Base-by-base conservation (phyloP, 2,329 filamentous ascomycete genomes). In the Chaetomiaceae sp. region DNA sequence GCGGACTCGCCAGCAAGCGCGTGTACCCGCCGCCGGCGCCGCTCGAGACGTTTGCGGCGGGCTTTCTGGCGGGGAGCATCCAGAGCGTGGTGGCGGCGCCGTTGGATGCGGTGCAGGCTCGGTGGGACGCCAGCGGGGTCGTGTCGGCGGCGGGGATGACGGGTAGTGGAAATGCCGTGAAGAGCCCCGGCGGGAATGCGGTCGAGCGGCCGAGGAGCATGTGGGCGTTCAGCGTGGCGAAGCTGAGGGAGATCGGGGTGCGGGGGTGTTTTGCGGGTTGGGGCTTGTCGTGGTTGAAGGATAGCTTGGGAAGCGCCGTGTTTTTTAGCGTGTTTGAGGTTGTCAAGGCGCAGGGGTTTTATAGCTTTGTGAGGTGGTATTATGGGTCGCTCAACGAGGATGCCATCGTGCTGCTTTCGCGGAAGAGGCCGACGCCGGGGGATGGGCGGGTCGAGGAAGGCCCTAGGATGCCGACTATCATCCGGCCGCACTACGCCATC, bases 261-360 rank as follows among this genome's bases (percentile, higher is more conserved):
- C 78, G 85, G 6, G 87, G 87, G 20, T 80, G 90, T 29, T 90
- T 89, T 62, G 86, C 86, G 1, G 87, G 87, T 36, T 90, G 83
- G 80, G 75, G 80, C 0, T 68, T 91, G 2, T 85, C 81, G 0
- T 77, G 90, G 36, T 63, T 83, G 38, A 89, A 89, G 62, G 86
- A 90, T 63, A 81, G 82, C 25, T 67, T 87, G 5, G 86, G 86
- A 11, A 82, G 79, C 48, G 86, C 83, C 32, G 69, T 87, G 16
- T 89, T 89, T 75, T 91, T 91, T 68, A 81, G 79, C 61, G 81
- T 80, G 0, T 90, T 91, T 58, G 87, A 91, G 69, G 87, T 82
- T 43, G 73, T 90, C 63, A 90, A 90, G 66, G 84, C 82, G 10
- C 87, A 90, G 65, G 76, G 77, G 11, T 87, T 88, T 69, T 89